phyloP scores from a whole-genome alignment of 2,329 filamentous ascomycete genomes.

The Macrophomina phaseolina region DNA sequence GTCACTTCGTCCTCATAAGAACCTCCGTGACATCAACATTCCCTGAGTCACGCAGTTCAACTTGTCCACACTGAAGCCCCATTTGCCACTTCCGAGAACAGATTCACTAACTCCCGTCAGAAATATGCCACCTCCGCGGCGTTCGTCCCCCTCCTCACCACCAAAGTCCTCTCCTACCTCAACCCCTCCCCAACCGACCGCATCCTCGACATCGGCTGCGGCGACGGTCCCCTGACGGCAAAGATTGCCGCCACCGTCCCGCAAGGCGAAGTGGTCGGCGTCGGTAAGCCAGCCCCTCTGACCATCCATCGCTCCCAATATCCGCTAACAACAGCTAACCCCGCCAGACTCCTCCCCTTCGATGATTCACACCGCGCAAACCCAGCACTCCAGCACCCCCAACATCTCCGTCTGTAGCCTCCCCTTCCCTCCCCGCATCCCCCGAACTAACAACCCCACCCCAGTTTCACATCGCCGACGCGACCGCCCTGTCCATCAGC shows the following conservation, averaged over 20 bases:
- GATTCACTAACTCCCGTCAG: slow-evolving; percentile 21
- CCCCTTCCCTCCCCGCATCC: no score
- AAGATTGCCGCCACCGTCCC: slow-evolving; percentile 47
- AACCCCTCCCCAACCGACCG: slow-evolving; percentile 39
- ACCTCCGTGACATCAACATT: no score
- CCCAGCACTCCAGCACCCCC: slow-evolving; percentile 29
- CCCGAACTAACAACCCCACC: no score
- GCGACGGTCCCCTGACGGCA: slow-evolving; percentile 49
- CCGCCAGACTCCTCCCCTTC: slow-evolving; percentile 43
- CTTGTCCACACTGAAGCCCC: background rate
- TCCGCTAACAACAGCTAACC: no score
- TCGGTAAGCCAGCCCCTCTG: slow-evolving; percentile 29
- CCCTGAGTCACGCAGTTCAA: background rate
- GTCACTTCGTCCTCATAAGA: no score
- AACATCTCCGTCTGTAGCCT: slow-evolving; percentile 30
- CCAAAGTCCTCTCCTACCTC: slow-evolving; percentile 46
- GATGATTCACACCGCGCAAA: slow-evolving; percentile 46
- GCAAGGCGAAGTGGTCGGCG: slow-evolving; percentile 42
- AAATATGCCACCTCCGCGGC: slow-evolving; percentile 44
- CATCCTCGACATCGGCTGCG: slow-evolving; percentile 50
- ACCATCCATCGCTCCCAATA: no score
- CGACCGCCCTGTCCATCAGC: slow-evolving; percentile 34
- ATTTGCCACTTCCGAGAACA: no score
- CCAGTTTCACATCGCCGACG: slow-evolving; percentile 40
- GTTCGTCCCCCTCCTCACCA: slow-evolving; percentile 51